phyloP scores from a whole-genome alignment of 441 rosid species.

The Euphorbia corollata region DNA sequence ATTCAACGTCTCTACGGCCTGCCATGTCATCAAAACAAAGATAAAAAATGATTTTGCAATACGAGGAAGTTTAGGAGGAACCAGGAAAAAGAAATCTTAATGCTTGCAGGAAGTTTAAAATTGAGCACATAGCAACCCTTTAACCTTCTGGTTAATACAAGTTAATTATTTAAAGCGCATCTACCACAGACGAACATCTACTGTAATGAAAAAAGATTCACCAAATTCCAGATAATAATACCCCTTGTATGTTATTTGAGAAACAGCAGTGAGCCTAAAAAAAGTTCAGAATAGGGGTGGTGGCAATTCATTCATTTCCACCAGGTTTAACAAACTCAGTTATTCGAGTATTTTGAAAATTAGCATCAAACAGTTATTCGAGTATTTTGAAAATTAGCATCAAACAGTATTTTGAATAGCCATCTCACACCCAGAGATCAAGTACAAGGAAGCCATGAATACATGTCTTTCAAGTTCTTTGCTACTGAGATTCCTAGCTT shows the following conservation, averaged over 20 bases:
- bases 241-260: neutral
- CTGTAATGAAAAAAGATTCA: neutral
- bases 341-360: neutral
- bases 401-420: neutral
- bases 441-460: neutral
- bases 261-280: neutral
- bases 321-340: neutral
- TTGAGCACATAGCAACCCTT: no score
- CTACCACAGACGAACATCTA: no score
- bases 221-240: neutral
- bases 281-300: neutral
- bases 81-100: no score
- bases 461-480: neutral
- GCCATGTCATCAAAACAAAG: constrained; percentile 15
- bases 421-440: neutral
- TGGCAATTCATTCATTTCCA: neutral
- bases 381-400: neutral
- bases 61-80: neutral
- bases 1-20: constrained; percentile 62
- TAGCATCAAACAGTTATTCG: neutral
- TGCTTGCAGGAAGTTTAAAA: no score
- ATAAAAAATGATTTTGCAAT: neutral
- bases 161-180: no score
- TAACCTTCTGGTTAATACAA: no score
- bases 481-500: neutral